Percentiles rank a stretch among this genome's conserved stretches.
Evolutionary conservation across 2,329 filamentous ascomycete species (phyloP).

Genomic region (Fusarium sp.): DNA sequence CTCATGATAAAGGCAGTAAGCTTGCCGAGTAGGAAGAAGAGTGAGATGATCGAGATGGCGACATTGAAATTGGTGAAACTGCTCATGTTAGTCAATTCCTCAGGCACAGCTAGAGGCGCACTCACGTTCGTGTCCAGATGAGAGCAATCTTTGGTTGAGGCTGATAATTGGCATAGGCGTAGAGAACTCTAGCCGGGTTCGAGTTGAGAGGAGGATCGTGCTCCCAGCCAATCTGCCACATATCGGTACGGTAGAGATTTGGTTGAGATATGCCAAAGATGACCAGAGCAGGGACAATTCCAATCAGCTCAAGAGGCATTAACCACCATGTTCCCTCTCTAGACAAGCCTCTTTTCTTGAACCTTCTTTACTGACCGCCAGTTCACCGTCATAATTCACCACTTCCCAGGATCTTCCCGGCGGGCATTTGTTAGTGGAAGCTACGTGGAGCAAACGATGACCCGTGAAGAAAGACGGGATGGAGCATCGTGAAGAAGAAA

Average conservation of each 20-base stretch:
- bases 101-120: conserved; percentile 34
- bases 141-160: conserved; percentile 71
- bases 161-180: conserved; percentile 77
- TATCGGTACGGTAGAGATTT: conserved; percentile 74
- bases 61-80: conserved; percentile 82
- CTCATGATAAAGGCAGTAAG: conserved; percentile 75
- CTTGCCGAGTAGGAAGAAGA: conserved; percentile 80
- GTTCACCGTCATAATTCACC: conserved; percentile 50
- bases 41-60: conserved; percentile 77
- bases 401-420: conserved; percentile 38
- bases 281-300: conserved; percentile 72
- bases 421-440: conserved; percentile 28
- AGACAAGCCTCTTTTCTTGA: conserved; percentile 22
- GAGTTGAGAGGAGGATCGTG: conserved; percentile 74
- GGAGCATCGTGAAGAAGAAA: conserved; percentile 23
- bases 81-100: not conserved
- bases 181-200: conserved; percentile 73
- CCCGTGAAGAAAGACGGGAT: conserved; percentile 16
- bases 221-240: conserved; percentile 78
- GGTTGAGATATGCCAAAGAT: conserved; percentile 79
- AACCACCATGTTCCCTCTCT: conserved; percentile 63
- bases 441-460: conserved; percentile 35
- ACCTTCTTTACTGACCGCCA: conserved; percentile 56
- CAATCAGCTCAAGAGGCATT: conserved; percentile 72
- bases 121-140: conserved; percentile 79